Evolutionary conservation across 2,329 filamentous ascomycete genomes (phyloP), one percentile per base, ranked within the genome.

Genomic region (Colletotrichum coccodes): DNA sequence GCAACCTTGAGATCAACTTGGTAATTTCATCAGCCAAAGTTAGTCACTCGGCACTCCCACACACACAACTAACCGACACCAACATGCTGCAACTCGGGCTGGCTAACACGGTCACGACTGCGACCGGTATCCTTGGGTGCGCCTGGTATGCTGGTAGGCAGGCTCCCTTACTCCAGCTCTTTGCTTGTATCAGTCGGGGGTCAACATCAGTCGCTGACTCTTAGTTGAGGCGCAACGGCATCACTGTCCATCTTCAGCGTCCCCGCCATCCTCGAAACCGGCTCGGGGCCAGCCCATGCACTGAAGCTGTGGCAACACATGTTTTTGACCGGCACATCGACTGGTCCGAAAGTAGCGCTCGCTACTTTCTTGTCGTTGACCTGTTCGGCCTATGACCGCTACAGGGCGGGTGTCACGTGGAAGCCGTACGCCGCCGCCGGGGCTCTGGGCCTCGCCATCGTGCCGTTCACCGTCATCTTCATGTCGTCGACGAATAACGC

Each of bases 401-500:
- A 67, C 32, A 52, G 72, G 12, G 71, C 72, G 11, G 76, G 76
- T 1, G 71, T 71, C 2, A 67, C 66, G 30, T 83, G 81, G 82
- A 73, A 72, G 57, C 76, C 78, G 1, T 78, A 78, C 57, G 74
- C 72, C 9, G 75, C 72, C 1, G 80, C 78, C 0, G 81, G 73
- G 12, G 73, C 61, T 11, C 73, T 80, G 46, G 75, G 78, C n/a
- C 32, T 82, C 6, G 72, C 70, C 38, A 83, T 83, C 40, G 75
- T 83, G 34, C 81, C 82, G 1, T 84, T 78, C 52, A 84, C 82
- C 1, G 2, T 79, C 12, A n/a, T 74, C 26, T 70, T 78, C 50
- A 83, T 84, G 79, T 72, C 61, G 14, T 62, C 72, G 7, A 83
- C 80, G 5, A 84, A 83, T 59, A 67, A 73, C 16, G 64, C 73